Evolutionary conservation across 306 rosid species (phyloP).

Genomic region (Acacia crassicarpa): DNA sequence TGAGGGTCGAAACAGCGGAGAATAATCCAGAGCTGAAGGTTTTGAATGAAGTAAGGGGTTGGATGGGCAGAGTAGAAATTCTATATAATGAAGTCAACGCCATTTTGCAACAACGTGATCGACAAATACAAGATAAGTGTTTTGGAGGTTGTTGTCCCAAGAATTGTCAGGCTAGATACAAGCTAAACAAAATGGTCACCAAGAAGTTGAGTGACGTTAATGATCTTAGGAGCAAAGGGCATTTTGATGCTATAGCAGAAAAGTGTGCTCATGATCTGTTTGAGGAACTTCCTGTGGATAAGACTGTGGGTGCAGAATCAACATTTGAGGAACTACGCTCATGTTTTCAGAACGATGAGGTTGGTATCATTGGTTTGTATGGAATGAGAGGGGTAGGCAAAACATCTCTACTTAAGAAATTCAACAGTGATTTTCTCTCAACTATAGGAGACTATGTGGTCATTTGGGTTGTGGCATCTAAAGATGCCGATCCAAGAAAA

Average conservation of each 20-base stretch:
- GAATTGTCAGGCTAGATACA: too few species aligned
- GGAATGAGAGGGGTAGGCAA: too few species aligned
- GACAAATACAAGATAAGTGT: too few species aligned
- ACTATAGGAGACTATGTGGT: background rate
- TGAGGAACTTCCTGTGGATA: background rate
- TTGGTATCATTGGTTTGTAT: background rate
- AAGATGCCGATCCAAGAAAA: background rate
- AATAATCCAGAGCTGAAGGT: background rate
- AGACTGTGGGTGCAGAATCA: background rate
- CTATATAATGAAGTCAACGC: background rate
- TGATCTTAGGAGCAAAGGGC: background rate
- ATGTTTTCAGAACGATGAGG: background rate
- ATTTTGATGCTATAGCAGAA: background rate
- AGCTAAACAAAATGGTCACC: too few species aligned
- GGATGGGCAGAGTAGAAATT: background rate
- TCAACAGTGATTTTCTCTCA: conserved; percentile 5
- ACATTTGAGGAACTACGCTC: background rate
- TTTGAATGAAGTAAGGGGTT: background rate
- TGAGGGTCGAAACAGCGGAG: background rate
- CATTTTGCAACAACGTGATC: background rate
- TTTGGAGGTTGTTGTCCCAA: too few species aligned
- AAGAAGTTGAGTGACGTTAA: background rate
- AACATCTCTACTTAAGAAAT: too few species aligned
- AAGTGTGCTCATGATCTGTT: background rate
- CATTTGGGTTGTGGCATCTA: conserved; percentile 1